Base-by-base conservation (phyloP, 805 yeast genomes). In the Wickerhamomyces mucosus region DNA sequence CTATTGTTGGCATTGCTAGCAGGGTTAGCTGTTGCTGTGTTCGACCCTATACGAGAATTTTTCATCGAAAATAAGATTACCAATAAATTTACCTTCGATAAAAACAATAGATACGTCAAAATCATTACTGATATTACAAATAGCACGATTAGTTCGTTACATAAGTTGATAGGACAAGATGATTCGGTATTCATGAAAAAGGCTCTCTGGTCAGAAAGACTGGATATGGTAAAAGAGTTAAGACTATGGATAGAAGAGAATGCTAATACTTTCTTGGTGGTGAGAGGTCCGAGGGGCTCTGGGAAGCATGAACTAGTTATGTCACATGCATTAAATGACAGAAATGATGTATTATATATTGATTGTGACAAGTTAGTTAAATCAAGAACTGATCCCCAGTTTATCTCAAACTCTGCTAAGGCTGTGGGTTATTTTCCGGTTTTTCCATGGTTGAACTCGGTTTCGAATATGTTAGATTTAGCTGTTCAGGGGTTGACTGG, bases 281-380 rank as follows among this genome's bases (percentile, higher is more conserved):
- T 92, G 3, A 73, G 78, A 39, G 98, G 98, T 10, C 97, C 98
- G 5, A 69, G 84, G 41, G 98, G 98, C 5, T 76, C 94, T n/a
- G 98, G 97, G 15, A 89, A 92, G 46, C 70, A 76, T 37, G 89
- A 77, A 37, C 59, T 85, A 37, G 86, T 89, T 5, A 57, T 78
- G 49, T 75, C 75, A 27, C 74, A 78, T 46, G 76, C 80, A 1
- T 61, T 84, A 27, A 58, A 64, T 29, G 72, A 65, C 18, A 70
- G 86, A 31, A 63, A 65, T 1, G 77, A 78, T 38, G 69, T 78
- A 4, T 61, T 86, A 24, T 66, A 72, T 36, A 54, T 92, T 27
- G 94, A 89, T 55, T 89, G 96, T 61, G 94, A 81, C 34, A 62
- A 63, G 24, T 57, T 92, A 33, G 66, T 72, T 15, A 83, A 82